Evolutionary conservation across 306 rosid species (phyloP).

Genomic region (Echinosophora koreensis): DNA sequence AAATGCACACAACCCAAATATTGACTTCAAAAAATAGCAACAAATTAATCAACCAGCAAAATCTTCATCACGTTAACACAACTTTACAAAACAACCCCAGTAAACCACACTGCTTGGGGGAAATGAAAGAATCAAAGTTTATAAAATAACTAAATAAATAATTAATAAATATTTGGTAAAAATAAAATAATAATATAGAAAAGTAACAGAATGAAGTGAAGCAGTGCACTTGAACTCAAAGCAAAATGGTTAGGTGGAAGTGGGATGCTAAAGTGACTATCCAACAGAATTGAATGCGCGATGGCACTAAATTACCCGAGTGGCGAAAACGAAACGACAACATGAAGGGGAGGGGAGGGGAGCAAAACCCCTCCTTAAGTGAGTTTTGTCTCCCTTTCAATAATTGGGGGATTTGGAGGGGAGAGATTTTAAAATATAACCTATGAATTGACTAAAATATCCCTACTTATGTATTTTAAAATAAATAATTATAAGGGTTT

Average conservation of each 20-base stretch:
- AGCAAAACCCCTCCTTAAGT: too few species aligned
- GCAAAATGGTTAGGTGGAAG: slow-evolving; percentile 70
- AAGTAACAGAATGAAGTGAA: slow-evolving; percentile 52
- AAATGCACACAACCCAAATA: slow-evolving; percentile 30
- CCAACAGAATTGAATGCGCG: slow-evolving; percentile 56
- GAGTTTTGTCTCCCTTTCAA: too few species aligned
- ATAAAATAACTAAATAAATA: too few species aligned
- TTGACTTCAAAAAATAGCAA: background rate
- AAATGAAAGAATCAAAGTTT: slow-evolving; percentile 24
- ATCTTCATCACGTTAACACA: slow-evolving; percentile 37
- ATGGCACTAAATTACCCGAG: slow-evolving; percentile 26
- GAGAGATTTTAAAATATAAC: too few species aligned
- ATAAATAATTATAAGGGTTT: too few species aligned
- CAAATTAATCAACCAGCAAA: slow-evolving; percentile 20
- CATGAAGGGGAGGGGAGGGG: too few species aligned
- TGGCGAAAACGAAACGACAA: slow-evolving; percentile 52
- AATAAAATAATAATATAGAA: background rate
- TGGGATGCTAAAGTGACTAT: slow-evolving; percentile 64
- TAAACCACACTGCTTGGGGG: slow-evolving; percentile 6
- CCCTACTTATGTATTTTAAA: too few species aligned
- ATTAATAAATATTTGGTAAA: background rate
- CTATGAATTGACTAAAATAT: too few species aligned
- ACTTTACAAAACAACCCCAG: slow-evolving; percentile 39
- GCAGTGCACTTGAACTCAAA: slow-evolving; percentile 61
- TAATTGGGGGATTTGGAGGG: too few species aligned